A percentile compares a stretch with the other conserved stretches of the same genome.
phyloP scores from a whole-genome alignment of 441 rosid genomes.

The Gossypium davidsonii region DNA sequence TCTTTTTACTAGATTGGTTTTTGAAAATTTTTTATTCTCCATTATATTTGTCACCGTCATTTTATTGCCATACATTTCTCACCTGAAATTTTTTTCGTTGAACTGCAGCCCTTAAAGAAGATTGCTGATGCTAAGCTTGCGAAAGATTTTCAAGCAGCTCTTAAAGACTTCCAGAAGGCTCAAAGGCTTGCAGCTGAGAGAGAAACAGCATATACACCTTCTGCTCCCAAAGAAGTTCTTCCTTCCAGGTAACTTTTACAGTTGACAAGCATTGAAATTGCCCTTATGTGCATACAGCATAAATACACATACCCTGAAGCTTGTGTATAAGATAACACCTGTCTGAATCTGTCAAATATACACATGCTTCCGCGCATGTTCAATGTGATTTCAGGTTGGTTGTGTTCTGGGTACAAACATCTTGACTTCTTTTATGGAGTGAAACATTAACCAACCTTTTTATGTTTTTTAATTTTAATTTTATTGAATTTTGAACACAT shows the following conservation, averaged over 20 bases:
- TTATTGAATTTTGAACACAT: not conserved
- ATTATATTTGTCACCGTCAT: not conserved
- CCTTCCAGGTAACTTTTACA: conserved; percentile 41
- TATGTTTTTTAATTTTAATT: not conserved
- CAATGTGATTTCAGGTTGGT: not conserved
- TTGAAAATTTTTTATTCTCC: not conserved
- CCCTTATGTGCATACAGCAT: not conserved
- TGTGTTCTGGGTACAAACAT: not conserved
- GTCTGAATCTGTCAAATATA: not conserved
- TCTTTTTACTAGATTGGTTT: not conserved
- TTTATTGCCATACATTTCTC: not conserved
- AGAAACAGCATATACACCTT: conserved; percentile 56
- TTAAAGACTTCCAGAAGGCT: conserved; percentile 75
- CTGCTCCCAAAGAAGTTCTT: conserved; percentile 39
- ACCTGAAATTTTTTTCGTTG: conserved; percentile 5
- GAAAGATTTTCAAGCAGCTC: conserved; percentile 64
- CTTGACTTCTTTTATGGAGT: not conserved
- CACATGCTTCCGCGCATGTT: not conserved
- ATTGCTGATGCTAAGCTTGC: conserved; percentile 80
- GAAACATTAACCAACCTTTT: not conserved
- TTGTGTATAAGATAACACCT: not conserved
- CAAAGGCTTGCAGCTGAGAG: conserved; percentile 81
- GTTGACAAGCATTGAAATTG: not conserved
- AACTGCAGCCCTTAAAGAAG: conserved; percentile 63
- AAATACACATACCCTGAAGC: not conserved